phyloP scores from a whole-genome alignment of 2,329 filamentous ascomycete genomes.

The Clathrospora elynae region DNA sequence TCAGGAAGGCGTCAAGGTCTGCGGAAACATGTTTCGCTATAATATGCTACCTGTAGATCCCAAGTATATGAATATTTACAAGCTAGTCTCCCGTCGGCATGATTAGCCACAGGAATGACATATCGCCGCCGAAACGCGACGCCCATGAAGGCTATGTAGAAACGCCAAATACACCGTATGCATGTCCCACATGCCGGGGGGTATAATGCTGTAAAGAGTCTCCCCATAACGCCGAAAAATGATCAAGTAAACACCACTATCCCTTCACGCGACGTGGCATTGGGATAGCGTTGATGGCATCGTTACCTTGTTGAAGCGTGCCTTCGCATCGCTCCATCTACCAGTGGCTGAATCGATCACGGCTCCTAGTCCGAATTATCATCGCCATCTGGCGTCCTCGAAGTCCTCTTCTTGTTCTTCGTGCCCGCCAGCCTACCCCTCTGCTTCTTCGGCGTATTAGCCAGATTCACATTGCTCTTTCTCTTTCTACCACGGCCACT shows the following conservation, averaged over 20 bases:
- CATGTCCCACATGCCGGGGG: constrained; percentile 11
- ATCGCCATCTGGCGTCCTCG: constrained; percentile 41
- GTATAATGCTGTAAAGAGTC: constrained; percentile 15
- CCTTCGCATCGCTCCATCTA: not conserved
- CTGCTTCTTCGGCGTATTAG: constrained; percentile 46
- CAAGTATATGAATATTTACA: too few relatives aligned
- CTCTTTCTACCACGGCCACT: constrained; percentile 53
- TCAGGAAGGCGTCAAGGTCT: too few relatives aligned
- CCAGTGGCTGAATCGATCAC: constrained; percentile 7
- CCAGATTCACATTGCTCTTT: constrained; percentile 43
- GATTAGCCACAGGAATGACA: too few relatives aligned
- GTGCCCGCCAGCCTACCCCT: constrained; percentile 25
- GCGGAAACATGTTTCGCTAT: too few relatives aligned
- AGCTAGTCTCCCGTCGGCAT: too few relatives aligned
- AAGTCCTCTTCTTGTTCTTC: constrained; percentile 37
- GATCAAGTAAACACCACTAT: not conserved
- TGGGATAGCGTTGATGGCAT: not conserved
- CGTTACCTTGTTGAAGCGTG: not conserved
- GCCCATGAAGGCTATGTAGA: too few relatives aligned
- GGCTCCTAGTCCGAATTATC: constrained; percentile 34
- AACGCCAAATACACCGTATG: constrained; percentile 5
- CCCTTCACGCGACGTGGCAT: not conserved
- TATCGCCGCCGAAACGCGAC: too few relatives aligned
- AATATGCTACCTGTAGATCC: too few relatives aligned
- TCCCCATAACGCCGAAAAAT: constrained; percentile 12